Evolutionary conservation across 225 moss, liverwort and hornwort species (phyloP), one percentile per base, ranked within the genome.

Genomic region (Sphagnum tenellum): DNA sequence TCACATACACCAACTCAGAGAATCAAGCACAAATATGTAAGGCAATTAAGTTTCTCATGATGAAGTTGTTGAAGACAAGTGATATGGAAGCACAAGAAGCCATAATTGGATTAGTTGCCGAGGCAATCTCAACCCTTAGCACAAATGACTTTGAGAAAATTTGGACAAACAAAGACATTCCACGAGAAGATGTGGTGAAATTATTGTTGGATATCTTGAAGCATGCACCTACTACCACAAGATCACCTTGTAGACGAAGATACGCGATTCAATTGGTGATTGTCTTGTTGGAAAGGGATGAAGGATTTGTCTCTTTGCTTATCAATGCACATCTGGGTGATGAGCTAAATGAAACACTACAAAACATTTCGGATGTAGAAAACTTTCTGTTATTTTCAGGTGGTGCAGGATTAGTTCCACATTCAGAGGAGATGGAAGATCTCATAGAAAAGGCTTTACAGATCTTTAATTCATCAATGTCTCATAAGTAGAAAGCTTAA

Each of bases 281-380:
- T 0, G 48, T 56, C 50, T 71, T 81, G 51, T 11, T 77, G 4
- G 54, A 14, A 9, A 51, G 69, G 45, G 77, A 77, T 56, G 51
- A 69, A 57, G 12, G 4, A 9, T 57, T 57, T 12, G 59, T 9
- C 11, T 62, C 4, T 48, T 56, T 69, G 2, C 75, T 78, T 59
- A 46, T 44, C 12, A n/a, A 7, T 49, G 64, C 66, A 60, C 7
- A 51, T n/a, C 67, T 81, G 52, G 58, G 61, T 44, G 59, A 50
- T 12, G 29, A 5, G 13, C 62, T 81, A 12, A 5, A 69, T 0
- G 44, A 1, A 56, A 67, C 67, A 64, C 55, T 81, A 64, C 70
- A 78, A 50, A 75, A 69, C 49, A 77, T 81, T 66, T 77, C 77
- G 49, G 74, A 81, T 66, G 74, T 81, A 4, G 81, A 81, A 66